A percentile compares a stretch with the other conserved stretches of the same genome.
These are phyloP conservation scores for Begonia masoniana DNA, from an alignment of 306 rosid species.

Conservation along the genomic window DNA sequence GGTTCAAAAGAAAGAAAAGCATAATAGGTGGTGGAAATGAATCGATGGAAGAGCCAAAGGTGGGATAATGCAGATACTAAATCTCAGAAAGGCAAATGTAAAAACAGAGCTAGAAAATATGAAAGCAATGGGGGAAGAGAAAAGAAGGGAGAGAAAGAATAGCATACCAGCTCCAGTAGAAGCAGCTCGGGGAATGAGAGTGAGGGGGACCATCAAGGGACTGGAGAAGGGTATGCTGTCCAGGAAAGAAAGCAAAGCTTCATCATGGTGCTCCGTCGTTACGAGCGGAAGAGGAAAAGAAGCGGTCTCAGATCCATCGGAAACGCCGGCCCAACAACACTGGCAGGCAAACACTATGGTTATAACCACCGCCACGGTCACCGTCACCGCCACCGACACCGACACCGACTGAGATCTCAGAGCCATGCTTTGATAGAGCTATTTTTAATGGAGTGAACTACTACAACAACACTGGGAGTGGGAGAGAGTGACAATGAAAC, in stretches of 20 bases:
- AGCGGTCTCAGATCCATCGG: conserved; percentile 16
- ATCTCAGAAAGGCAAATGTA: no score
- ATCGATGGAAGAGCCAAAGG: no score
- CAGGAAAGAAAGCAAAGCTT: conserved; percentile 10
- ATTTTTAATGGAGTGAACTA: no score
- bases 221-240: conserved; percentile 19
- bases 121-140: background rate
- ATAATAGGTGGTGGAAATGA: no score
- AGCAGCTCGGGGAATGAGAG: conserved; percentile 64
- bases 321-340: conserved; percentile 24
- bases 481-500: no score
- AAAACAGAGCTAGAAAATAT: background rate
- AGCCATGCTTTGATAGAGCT: background rate
- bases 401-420: conserved; percentile 9
- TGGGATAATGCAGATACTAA: no score
- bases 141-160: conserved; percentile 5
- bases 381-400: conserved; percentile 9
- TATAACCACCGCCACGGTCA: conserved; percentile 11
- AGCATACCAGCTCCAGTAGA: conserved; percentile 60
- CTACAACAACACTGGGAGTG: no score
- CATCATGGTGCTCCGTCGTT: background rate
- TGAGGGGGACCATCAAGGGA: conserved; percentile 51
- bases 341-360: background rate
- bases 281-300: background rate
- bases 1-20: no score